Evolutionary conservation across 345 rosid species (phyloP), one percentile per base, ranked within the genome.

Genomic region (Schrenkiella parvula): DNA sequence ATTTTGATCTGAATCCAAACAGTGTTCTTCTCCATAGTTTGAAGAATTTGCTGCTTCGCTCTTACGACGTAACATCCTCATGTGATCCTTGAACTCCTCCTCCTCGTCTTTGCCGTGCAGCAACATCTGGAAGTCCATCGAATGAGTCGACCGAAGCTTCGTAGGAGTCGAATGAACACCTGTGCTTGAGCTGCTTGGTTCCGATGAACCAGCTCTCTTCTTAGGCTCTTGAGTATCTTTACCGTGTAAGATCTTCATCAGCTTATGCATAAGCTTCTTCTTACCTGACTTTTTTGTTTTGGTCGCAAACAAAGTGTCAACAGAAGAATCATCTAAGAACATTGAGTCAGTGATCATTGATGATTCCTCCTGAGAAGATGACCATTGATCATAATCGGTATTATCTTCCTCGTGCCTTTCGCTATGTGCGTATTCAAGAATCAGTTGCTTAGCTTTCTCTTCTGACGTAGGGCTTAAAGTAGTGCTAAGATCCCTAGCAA

Each of bases 401-500:
- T 85, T 81, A 32, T 80, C 78, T 26, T 80, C 89, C n/a, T 62
- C 80, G 5, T 50, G 48, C 34, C 84, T 83, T 80, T 86, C 92
- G 6, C 73, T 70, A 48, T 79, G 73, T 21, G 93, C 95, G 64
- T 89, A 95, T 48, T 95, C 93, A 1, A 91, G 87, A 19, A 95
- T 88, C 61, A 91, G 79, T 21, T 82, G 83, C 82, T 95, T 95
- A 35, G 97, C 97, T 72, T 82, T 87, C 79, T 79, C 83, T 64
- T 95, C 97, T 0, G 97, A 95, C 6, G 35, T 69, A 13, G 95
- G 96, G 64, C 97, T 95, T 39, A 91, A 73, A 10, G 89, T 83
- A 68, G 78, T 87, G 73, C 96, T 86, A 18, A 91, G 86, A 83
- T 95, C 99, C 64, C 96, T 84, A 32, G 99, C 96, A 15, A 70